These are phyloP conservation scores for Hypoxylon sp. DNA, from an alignment of 2,329 filamentous ascomycete species.

Conservation along the genomic window DNA sequence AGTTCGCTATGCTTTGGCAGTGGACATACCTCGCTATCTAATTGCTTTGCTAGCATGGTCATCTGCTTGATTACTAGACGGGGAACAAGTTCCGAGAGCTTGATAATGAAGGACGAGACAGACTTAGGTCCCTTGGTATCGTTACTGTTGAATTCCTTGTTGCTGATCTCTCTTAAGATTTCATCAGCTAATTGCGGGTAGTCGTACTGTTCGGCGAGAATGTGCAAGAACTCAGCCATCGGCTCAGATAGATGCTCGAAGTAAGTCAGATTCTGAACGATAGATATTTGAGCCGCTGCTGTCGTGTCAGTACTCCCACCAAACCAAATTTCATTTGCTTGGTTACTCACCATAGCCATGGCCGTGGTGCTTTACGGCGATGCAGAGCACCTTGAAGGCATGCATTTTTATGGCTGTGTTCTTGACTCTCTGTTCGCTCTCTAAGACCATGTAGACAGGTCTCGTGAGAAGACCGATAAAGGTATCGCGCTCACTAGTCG, in stretches of 20 bases:
- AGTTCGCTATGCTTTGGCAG: neutral
- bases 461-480: conserved; percentile 93
- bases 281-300: conserved; percentile 92
- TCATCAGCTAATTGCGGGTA: conserved; percentile 96
- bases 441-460: conserved; percentile 92
- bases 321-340: neutral
- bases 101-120: conserved; percentile 92
- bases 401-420: conserved; percentile 93
- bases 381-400: conserved; percentile 95
- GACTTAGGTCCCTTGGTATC: conserved; percentile 97
- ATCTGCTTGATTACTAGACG: conserved; percentile 97
- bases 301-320: conserved; percentile 43
- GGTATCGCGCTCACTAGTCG: conserved; percentile 95
- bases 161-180: conserved; percentile 92
- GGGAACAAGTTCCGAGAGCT: conserved; percentile 91
- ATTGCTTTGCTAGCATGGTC: conserved; percentile 91
- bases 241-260: conserved; percentile 99
- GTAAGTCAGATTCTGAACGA: conserved; percentile 97
- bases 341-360: conserved; percentile 85
- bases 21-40: conserved; percentile 85
- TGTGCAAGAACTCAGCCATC: conserved; percentile 98
- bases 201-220: conserved; percentile 96
- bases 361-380: conserved; percentile 97
- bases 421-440: conserved; percentile 94
- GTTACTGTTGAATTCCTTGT: conserved; percentile 98